A percentile compares a stretch with the other conserved stretches of the same genome.
Evolutionary conservation across 108 stramenopile species (phyloP).

Genomic region (Conticribra weissflogii): DNA sequence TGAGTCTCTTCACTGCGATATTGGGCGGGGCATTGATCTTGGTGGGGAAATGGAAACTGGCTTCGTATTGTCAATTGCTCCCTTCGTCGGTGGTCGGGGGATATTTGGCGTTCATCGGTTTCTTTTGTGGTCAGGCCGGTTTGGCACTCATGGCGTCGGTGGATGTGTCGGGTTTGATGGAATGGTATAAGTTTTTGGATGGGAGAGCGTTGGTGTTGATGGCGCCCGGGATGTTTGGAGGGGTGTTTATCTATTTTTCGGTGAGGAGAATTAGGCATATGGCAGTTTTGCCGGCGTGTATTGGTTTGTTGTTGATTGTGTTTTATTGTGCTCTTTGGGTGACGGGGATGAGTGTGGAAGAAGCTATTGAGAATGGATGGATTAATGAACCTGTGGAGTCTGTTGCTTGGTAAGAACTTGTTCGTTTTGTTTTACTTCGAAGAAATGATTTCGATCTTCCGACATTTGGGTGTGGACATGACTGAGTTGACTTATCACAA

Average conservation of each 20-base stretch:
- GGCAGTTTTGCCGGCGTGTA: constrained; percentile 83
- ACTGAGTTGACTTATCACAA: no score
- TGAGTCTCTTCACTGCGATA: constrained; percentile 81
- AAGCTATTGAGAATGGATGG: constrained; percentile 83
- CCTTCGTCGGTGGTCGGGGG: constrained; percentile 96
- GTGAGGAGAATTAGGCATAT: constrained; percentile 79
- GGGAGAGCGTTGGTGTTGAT: constrained; percentile 51
- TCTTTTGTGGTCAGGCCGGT: constrained; percentile 94
- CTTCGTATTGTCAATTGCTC: constrained; percentile 89
- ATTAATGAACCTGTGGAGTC: constrained; percentile 61
- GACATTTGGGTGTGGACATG: no score
- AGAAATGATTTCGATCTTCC: no score
- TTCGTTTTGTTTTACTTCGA: neutral
- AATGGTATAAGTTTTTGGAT: constrained; percentile 61
- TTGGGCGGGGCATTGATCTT: constrained; percentile 84
- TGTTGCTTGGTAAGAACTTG: constrained; percentile 20
- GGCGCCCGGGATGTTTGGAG: constrained; percentile 85
- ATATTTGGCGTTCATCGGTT: constrained; percentile 98
- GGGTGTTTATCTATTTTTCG: constrained; percentile 69
- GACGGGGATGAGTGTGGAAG: constrained; percentile 62
- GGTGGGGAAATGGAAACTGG: constrained; percentile 83
- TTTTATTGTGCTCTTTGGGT: constrained; percentile 78
- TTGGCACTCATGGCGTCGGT: constrained; percentile 78
- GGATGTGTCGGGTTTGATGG: constrained; percentile 49
- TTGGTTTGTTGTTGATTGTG: constrained; percentile 63